A percentile compares a stretch with the other conserved stretches of the same genome.
Conservation (phyloP, 2,329 filamentous ascomycete species). For the Boeremia exigua region DNA sequence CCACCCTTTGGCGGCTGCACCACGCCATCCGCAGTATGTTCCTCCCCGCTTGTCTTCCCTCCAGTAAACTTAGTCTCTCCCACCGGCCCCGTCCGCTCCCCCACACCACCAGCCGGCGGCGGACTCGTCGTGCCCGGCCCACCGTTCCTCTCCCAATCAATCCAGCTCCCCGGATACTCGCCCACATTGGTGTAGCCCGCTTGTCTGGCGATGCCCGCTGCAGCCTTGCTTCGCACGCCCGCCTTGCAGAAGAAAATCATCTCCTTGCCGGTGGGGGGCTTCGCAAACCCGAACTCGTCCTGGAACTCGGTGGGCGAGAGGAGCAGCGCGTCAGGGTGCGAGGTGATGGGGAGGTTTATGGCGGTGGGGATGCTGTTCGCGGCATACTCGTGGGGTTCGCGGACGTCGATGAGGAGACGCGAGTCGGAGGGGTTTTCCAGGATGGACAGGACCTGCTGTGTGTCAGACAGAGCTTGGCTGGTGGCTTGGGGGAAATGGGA, state of each 20-base stretch:
- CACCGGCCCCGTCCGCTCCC: slow-evolving; percentile 23
- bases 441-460: slow-evolving; percentile 43
- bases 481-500: background rate
- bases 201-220: slow-evolving; percentile 76
- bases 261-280: slow-evolving; percentile 33
- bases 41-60: slow-evolving; percentile 22
- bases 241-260: slow-evolving; percentile 89
- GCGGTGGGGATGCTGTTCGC: slow-evolving; percentile 76
- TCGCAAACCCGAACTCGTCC: slow-evolving; percentile 75
- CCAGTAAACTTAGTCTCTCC: slow-evolving; percentile 22
- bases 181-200: slow-evolving; percentile 77
- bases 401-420: slow-evolving; percentile 63
- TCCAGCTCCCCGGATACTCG: slow-evolving; percentile 77
- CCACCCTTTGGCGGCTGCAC: slow-evolving; percentile 18
- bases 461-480: background rate
- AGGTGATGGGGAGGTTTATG: slow-evolving; percentile 80
- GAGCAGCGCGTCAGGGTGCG: slow-evolving; percentile 79
- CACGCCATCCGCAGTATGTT: slow-evolving; percentile 19
- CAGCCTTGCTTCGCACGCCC: slow-evolving; percentile 80
- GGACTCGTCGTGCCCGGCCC: slow-evolving; percentile 57
- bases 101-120: slow-evolving; percentile 22
- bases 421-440: slow-evolving; percentile 33
- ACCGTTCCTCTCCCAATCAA: slow-evolving; percentile 80
- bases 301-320: slow-evolving; percentile 79
- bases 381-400: slow-evolving; percentile 72